A percentile compares a stretch with the other conserved stretches of the same genome.
These are phyloP conservation scores for Dendrocalamus sinicus DNA, from an alignment of 176 grass and related monocot species.

Conservation along the genomic window DNA sequence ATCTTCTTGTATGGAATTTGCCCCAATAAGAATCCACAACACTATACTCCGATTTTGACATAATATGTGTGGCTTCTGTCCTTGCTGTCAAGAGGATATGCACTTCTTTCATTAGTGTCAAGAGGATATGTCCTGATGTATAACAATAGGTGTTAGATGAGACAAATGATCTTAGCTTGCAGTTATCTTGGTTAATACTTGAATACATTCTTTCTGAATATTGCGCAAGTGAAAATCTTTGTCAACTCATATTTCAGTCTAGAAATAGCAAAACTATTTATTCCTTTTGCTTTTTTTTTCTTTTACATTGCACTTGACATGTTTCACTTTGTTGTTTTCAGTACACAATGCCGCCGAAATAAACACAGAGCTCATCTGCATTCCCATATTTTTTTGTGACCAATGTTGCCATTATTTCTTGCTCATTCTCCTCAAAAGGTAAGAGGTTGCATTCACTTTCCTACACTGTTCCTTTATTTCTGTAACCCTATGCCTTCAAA, in stretches of 20 bases:
- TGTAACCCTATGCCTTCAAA: background rate
- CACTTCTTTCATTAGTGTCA: background rate
- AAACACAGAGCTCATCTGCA: background rate
- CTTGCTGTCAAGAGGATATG: background rate
- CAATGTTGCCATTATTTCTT: background rate
- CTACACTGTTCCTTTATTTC: background rate
- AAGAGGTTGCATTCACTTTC: background rate
- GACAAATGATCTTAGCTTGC: background rate
- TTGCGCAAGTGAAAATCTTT: background rate
- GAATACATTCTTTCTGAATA: background rate
- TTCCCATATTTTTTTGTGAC: background rate
- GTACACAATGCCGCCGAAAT: background rate
- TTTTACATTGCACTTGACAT: constrained; percentile 12
- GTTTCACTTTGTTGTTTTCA: constrained; percentile 34
- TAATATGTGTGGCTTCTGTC: background rate
- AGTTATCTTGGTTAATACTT: background rate
- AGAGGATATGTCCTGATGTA: constrained; percentile 2
- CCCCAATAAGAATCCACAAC: too few relatives aligned
- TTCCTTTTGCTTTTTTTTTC: constrained; percentile 3
- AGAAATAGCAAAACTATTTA: background rate
- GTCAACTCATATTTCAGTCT: background rate
- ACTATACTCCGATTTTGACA: too few relatives aligned
- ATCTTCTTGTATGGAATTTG: too few relatives aligned
- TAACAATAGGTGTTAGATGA: background rate
- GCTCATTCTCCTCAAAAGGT: background rate